Evolutionary conservation across 75 land plant species (phyloP).

Genomic region (Sequoia sempervirens): DNA sequence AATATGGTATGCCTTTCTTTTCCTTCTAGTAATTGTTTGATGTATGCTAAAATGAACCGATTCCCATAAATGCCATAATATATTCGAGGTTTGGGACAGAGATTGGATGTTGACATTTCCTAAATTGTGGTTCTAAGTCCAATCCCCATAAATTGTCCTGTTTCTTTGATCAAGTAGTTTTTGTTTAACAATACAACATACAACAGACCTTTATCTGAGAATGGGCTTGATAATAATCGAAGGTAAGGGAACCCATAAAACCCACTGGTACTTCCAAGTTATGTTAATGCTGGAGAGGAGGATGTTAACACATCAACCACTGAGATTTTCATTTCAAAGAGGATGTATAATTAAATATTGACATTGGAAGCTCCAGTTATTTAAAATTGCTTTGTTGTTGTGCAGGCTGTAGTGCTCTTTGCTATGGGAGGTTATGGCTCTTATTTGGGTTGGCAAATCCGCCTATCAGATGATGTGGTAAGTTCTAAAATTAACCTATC

Average conservation of each 20-base stretch:
- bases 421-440: slow-evolving; percentile 98
- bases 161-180: neutral
- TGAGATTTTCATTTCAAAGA: neutral
- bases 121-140: neutral
- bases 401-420: slow-evolving; percentile 85
- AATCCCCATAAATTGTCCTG: neutral
- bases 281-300: no score
- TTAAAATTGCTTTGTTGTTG: neutral
- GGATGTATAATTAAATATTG: neutral
- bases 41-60: neutral
- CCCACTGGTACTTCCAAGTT: no score
- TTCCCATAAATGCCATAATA: neutral
- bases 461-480: slow-evolving; percentile 68
- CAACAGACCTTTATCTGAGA: no score
- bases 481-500: neutral
- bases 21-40: neutral
- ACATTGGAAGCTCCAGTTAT: neutral
- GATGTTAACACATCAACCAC: no score
- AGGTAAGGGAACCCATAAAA: no score
- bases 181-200: no score
- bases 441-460: slow-evolving; percentile 82
- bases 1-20: slow-evolving; percentile 58
- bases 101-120: neutral
- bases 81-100: neutral
- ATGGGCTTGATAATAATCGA: no score